Conservation (phyloP, 305 asterid species). For the Rubia peregrina region DNA sequence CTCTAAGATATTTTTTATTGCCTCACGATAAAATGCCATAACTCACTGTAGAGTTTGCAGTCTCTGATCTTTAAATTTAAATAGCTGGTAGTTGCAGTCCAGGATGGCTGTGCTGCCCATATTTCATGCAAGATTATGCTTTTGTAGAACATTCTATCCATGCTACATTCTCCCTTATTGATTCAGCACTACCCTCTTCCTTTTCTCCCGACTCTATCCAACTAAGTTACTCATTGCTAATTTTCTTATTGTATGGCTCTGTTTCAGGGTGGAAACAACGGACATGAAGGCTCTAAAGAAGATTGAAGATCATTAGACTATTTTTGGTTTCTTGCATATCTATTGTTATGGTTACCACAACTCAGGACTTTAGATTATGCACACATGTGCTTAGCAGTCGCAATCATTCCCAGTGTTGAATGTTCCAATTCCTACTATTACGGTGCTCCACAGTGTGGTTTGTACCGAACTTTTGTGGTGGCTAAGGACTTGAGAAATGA, state of each 20-base stretch:
- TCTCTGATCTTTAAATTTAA: background rate
- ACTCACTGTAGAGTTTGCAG: no score
- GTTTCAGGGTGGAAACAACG: slow-evolving; percentile 78
- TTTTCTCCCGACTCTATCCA: background rate
- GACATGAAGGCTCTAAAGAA: slow-evolving; percentile 97
- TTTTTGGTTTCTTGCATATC: background rate
- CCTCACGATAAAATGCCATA: background rate
- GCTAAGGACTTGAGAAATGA: background rate
- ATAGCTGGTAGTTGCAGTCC: background rate
- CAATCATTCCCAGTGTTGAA: background rate
- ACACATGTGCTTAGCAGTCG: background rate
- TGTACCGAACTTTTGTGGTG: background rate
- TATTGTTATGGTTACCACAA: background rate
- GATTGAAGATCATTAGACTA: slow-evolving; percentile 64
- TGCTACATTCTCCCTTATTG: background rate
- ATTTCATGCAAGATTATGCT: background rate
- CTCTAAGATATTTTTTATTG: background rate
- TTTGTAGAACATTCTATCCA: background rate
- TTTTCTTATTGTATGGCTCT: background rate
- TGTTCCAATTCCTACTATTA: background rate
- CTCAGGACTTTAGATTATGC: background rate
- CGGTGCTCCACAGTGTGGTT: background rate
- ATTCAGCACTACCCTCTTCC: background rate
- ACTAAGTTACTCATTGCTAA: background rate
- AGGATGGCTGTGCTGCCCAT: background rate